A percentile compares a stretch with the other conserved stretches of the same genome.
These are phyloP conservation scores for Coniochaeta prunicola DNA, from an alignment of 2,329 filamentous ascomycete genomes.

Conservation along the genomic window DNA sequence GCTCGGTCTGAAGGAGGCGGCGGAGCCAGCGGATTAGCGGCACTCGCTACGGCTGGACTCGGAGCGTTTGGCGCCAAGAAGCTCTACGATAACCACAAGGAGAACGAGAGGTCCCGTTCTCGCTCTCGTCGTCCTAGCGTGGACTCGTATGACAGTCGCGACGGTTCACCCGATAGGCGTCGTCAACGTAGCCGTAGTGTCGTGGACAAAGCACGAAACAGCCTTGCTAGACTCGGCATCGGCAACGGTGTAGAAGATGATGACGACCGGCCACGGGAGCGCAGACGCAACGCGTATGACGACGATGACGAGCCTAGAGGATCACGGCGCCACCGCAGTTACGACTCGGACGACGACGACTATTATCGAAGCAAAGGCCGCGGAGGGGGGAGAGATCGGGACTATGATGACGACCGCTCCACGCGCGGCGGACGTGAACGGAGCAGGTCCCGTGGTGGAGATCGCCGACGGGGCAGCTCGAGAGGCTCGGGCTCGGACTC, in stretches of 20 bases:
- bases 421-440: constrained; percentile 21
- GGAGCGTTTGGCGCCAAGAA: constrained; percentile 58
- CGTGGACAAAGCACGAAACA: constrained; percentile 54
- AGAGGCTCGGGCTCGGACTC: constrained; percentile 40
- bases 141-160: constrained; percentile 38
- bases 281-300: constrained; percentile 18
- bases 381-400: constrained; percentile 29
- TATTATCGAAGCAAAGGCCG: constrained; percentile 32
- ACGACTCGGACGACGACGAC: constrained; percentile 24
- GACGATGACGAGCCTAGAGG: constrained; percentile 23
- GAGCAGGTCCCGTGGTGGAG: constrained; percentile 29
- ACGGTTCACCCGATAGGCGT: constrained; percentile 30
- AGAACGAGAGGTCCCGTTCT: constrained; percentile 15
- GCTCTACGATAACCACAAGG: constrained; percentile 35
- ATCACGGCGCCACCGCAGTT: constrained; percentile 12
- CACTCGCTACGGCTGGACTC: constrained; percentile 54
- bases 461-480: constrained; percentile 23
- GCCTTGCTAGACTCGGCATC: constrained; percentile 54
- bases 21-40: constrained; percentile 47
- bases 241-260: constrained; percentile 38
- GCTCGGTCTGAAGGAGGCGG: constrained; percentile 44
- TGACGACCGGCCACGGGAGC: constrained; percentile 25
- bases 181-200: constrained; percentile 49
- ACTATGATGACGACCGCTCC: constrained; percentile 40
- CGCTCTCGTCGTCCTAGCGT: constrained; percentile 48